These are phyloP conservation scores for Phaeotremella skinneri DNA, from an alignment of 768 basidiomycete species.

Conservation along the genomic window DNA sequence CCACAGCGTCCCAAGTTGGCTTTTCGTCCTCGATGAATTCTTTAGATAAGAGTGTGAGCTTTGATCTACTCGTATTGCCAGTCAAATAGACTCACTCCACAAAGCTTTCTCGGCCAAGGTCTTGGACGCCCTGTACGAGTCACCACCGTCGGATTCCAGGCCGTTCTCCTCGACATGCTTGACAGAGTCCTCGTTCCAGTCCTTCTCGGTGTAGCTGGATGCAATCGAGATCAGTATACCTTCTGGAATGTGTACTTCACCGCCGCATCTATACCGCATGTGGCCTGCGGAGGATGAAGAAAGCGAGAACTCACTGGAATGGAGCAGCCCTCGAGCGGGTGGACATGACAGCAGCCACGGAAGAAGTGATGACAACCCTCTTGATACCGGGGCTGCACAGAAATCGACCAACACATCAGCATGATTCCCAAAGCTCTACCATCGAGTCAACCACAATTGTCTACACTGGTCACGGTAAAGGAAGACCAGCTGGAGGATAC, in stretches of 20 bases:
- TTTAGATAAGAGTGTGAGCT: not conserved
- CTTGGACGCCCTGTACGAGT: slow-evolving; percentile 13
- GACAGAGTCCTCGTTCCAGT: slow-evolving; percentile 32
- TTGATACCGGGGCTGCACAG: slow-evolving; percentile 56
- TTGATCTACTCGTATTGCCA: no score
- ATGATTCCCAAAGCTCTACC: no score
- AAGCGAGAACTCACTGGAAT: slow-evolving; percentile 1
- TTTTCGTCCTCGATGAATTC: slow-evolving; percentile 31
- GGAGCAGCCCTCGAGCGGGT: slow-evolving; percentile 22
- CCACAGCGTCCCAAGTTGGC: slow-evolving; percentile 25
- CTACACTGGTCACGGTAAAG: not conserved
- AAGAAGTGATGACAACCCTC: slow-evolving; percentile 69
- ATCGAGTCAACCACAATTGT: no score
- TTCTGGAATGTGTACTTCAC: no score
- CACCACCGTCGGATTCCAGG: slow-evolving; percentile 5
- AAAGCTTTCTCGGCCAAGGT: slow-evolving; percentile 27
- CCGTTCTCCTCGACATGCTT: slow-evolving; percentile 21
- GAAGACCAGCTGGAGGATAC: not conserved
- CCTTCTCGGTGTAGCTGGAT: slow-evolving; percentile 40
- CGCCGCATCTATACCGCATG: no score
- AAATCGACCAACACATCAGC: not conserved
- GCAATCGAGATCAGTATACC: no score
- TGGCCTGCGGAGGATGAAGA: no score
- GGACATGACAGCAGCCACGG: slow-evolving; percentile 55
- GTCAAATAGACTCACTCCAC: slow-evolving; percentile 11